phyloP scores from a whole-genome alignment of 805 yeast species.

The Candida endomychidarum region DNA sequence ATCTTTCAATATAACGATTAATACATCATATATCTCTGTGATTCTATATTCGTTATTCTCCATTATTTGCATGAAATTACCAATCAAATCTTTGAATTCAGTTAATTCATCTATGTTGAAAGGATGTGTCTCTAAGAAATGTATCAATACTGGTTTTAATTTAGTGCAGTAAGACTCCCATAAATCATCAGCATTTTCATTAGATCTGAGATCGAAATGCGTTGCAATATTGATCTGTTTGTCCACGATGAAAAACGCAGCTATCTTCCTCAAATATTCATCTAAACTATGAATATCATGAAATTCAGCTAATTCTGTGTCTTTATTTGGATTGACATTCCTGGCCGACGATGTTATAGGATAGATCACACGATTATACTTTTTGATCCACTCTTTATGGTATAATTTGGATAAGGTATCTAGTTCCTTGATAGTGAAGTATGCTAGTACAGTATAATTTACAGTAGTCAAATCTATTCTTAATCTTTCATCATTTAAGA shows the following conservation, averaged over 20 bases:
- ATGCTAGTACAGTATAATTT: slow-evolving; percentile 81
- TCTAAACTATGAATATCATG: slow-evolving; percentile 40
- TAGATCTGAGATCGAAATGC: slow-evolving; percentile 59
- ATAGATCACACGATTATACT: slow-evolving; percentile 68
- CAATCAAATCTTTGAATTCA: slow-evolving; percentile 61
- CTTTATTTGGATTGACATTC: slow-evolving; percentile 13
- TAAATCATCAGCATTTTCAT: slow-evolving; percentile 63
- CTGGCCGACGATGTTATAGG: slow-evolving; percentile 52
- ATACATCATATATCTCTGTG: slow-evolving; percentile 57
- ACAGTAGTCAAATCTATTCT: slow-evolving; percentile 65
- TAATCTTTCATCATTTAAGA: slow-evolving; percentile 42
- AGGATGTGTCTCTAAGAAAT: slow-evolving; percentile 42
- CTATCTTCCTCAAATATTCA: slow-evolving; percentile 57
- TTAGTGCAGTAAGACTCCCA: slow-evolving; percentile 70
- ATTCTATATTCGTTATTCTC: slow-evolving; percentile 68
- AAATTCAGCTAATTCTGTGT: slow-evolving; percentile 25
- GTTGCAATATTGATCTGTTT: slow-evolving; percentile 64
- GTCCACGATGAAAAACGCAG: slow-evolving; percentile 80
- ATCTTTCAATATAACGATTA: slow-evolving; percentile 56
- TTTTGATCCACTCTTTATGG: slow-evolving; percentile 67
- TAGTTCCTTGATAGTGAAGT: slow-evolving; percentile 65
- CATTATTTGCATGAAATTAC: slow-evolving; percentile 71
- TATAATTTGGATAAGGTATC: slow-evolving; percentile 62
- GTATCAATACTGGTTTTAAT: slow-evolving; percentile 56
- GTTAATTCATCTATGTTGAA: slow-evolving; percentile 45